Evolutionary conservation across 371 early-diverging fungal genomes (phyloP), one percentile per base, ranked within the genome.

Genomic region (Mortierella sp.): DNA sequence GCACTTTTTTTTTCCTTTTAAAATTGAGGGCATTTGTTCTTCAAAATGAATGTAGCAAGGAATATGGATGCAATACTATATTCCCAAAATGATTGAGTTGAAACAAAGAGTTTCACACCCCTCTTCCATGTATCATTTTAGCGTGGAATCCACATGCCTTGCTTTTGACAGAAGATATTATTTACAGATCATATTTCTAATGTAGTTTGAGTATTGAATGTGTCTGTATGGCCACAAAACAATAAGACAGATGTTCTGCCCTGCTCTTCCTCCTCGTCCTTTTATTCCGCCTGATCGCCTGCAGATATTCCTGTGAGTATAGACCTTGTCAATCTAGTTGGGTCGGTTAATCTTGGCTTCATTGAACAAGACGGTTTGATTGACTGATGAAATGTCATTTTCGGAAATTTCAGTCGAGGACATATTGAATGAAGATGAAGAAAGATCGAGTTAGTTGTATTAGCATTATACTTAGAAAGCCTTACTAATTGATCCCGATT

Each of bases 341-440:
- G 83, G 77, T 54, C 76, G 69, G 82, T 93, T 93, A 83, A 90
- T 91, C 84, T 93, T 93, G 64, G 93, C 89, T 75, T 93, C 93
- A 42, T 83, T 90, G 74, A 93, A 93, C 72, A 93, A 72, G 57
- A 93, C 93, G 65, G 90, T 93, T 76, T 91, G 87, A 79, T 92
- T 91, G 66, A 89, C 92, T 87, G 82, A 37, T 55, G 7, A 35
- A 22, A 37, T n/a, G n/a, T n/a, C n/a, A n/a, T n/a, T n/a, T n/a
- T n/a, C n/a, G n/a, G n/a, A n/a, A n/a, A n/a, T n/a, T 40, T 40
- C 15, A 15, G 40, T 40, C 15, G 40, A 40, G 15, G 40, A 15
- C 40, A 40, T 40, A 15, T 40, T 40, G 40, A 10, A 40, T 40
- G 15, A 15, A 15, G 40, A 40, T 40, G 40, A 15, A 1, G 15